Evolutionary conservation across 768 basidiomycete genomes (phyloP).

Genomic region (Crucibulum laeve): DNA sequence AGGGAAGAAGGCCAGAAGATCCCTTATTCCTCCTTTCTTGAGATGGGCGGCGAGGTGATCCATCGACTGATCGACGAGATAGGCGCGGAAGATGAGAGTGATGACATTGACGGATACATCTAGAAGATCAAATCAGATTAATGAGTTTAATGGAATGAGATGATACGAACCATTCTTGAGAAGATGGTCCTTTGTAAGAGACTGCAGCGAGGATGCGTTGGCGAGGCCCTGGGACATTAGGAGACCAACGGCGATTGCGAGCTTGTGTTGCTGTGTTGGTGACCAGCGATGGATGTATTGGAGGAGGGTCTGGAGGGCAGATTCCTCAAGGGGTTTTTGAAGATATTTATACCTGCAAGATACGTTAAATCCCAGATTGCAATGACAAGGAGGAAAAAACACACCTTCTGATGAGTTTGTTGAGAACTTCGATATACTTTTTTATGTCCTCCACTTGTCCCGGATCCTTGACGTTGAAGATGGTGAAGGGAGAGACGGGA

Average conservation of each 20-base stretch:
- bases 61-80: constrained; percentile 79
- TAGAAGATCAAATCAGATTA: constrained; percentile 20
- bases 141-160: constrained; percentile 3
- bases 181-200: constrained; percentile 89
- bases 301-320: constrained; percentile 74
- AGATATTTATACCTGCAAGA: constrained; percentile 91
- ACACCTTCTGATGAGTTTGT: constrained; percentile 93
- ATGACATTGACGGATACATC: constrained; percentile 77
- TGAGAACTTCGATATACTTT: constrained; percentile 91
- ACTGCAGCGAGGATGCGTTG: constrained; percentile 71
- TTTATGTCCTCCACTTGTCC: constrained; percentile 82
- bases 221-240: constrained; percentile 83
- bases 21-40: constrained; percentile 81
- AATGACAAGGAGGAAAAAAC: constrained; percentile 6
- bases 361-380: constrained; percentile 8
- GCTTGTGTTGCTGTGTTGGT: constrained; percentile 71
- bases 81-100: constrained; percentile 76
- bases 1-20: constrained; percentile 86
- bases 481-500: constrained; percentile 82
- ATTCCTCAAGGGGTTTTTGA: constrained; percentile 91
- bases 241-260: constrained; percentile 77
- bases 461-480: constrained; percentile 78
- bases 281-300: constrained; percentile 91
- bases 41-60: constrained; percentile 84
- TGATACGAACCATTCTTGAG: constrained; percentile 77